A percentile compares a stretch with the other conserved stretches of the same genome.
Evolutionary conservation across 345 rosid species (phyloP).

Genomic region (Moricandia moricandioides): DNA sequence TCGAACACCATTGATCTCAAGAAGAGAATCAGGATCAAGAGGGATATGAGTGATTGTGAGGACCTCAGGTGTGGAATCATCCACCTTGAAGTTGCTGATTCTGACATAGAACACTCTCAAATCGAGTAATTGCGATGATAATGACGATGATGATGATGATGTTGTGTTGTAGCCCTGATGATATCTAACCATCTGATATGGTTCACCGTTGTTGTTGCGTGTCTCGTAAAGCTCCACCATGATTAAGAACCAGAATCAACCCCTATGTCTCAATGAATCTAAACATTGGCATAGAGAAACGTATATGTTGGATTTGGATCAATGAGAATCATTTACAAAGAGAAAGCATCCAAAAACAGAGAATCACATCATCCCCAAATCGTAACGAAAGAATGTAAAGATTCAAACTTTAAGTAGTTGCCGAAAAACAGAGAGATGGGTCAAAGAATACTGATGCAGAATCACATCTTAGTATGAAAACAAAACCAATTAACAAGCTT

Average conservation of each 20-base stretch:
- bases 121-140: constrained; percentile 51
- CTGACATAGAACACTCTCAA: constrained; percentile 88
- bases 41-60: constrained; percentile 79
- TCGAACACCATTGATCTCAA: constrained; percentile 77
- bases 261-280: constrained; percentile 7
- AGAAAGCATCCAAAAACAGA: too few relatives aligned
- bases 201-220: constrained; percentile 34
- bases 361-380: not conserved
- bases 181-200: constrained; percentile 57
- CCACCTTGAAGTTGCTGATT: constrained; percentile 65
- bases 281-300: constrained; percentile 4
- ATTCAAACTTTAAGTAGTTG: constrained; percentile 34
- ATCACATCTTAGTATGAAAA: constrained; percentile 11
- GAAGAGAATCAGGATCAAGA: constrained; percentile 59
- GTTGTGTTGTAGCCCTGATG: constrained; percentile 47
- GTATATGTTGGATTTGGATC: not conserved
- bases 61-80: constrained; percentile 62
- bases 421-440: constrained; percentile 26
- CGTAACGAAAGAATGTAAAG: constrained; percentile 10
- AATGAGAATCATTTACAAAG: not conserved
- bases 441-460: constrained; percentile 8
- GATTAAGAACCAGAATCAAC: constrained; percentile 22
- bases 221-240: constrained; percentile 57
- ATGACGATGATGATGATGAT: not conserved
- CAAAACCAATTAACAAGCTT: constrained; percentile 6